Percentiles rank a stretch among this genome's conserved stretches.
Conservation (phyloP, 306 rosid species). For the Trifolium subterraneum region DNA sequence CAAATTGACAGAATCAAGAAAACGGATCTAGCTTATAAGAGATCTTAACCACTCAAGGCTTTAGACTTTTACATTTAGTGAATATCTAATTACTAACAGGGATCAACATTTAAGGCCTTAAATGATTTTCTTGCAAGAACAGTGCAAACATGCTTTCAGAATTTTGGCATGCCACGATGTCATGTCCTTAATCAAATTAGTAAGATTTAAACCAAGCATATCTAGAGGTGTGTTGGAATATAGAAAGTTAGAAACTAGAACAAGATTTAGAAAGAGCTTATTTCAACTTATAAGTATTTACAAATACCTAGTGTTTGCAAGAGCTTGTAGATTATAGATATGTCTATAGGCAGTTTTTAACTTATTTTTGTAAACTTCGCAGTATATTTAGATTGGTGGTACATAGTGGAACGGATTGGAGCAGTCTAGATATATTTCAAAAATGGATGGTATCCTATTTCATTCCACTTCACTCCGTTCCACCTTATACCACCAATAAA, state of each 20-base stretch:
- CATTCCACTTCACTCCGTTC: no score
- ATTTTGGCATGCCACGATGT: constrained; percentile 2
- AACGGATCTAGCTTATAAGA: not conserved
- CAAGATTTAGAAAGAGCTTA: not conserved
- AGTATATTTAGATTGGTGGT: no score
- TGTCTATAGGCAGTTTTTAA: no score
- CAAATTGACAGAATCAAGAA: not conserved
- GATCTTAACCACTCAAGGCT: constrained; percentile 12
- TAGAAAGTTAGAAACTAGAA: not conserved
- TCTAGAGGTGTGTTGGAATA: not conserved
- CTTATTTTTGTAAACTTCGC: not conserved
- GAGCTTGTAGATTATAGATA: not conserved
- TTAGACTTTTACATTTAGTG: not conserved
- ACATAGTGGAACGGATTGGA: no score
- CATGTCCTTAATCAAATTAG: not conserved
- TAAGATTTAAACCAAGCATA: not conserved
- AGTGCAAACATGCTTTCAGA: not conserved
- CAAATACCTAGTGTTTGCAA: not conserved
- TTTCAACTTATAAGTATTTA: not conserved
- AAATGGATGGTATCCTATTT: no score
- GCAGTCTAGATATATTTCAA: no score
- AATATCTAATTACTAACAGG: not conserved
- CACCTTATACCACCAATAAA: no score
- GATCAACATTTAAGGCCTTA: not conserved
- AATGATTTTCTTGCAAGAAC: not conserved